Conservation (phyloP, 1,284 basidiomycete species). For the Pseudozyma thailandica region DNA sequence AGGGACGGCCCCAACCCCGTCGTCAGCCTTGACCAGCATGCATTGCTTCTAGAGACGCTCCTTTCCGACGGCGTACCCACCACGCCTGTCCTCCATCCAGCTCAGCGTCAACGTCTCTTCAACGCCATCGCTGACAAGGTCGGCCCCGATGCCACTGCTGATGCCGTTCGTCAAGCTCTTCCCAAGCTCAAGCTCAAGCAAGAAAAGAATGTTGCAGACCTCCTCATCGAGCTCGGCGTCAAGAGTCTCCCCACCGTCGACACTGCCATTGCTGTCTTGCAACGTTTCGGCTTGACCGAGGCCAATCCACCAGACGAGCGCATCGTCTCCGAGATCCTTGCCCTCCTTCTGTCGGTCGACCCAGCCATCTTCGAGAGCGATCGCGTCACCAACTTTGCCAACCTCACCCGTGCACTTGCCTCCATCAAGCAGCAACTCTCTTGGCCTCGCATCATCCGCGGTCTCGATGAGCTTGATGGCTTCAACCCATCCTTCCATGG, state of each 20-base stretch:
- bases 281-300: constrained; percentile 53
- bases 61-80: constrained; percentile 53
- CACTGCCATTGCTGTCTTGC: constrained; percentile 52
- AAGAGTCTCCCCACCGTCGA: constrained; percentile 46
- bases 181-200: constrained; percentile 54
- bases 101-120: constrained; percentile 58
- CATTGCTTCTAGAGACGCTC: constrained; percentile 74
- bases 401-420: constrained; percentile 36
- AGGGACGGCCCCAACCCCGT: constrained; percentile 76
- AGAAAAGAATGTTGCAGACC: constrained; percentile 50
- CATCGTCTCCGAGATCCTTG: constrained; percentile 58
- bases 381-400: constrained; percentile 45
- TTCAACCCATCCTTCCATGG: constrained; percentile 69
- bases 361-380: constrained; percentile 42
- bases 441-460: constrained; percentile 68
- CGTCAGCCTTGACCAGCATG: constrained; percentile 80
- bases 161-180: constrained; percentile 62
- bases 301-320: constrained; percentile 48
- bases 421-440: constrained; percentile 41
- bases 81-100: constrained; percentile 50
- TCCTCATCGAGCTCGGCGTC: constrained; percentile 58
- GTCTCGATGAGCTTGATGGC: constrained; percentile 69
- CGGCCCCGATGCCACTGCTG: constrained; percentile 59
- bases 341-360: constrained; percentile 52
- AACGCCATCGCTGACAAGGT: constrained; percentile 61